phyloP scores from a whole-genome alignment of 345 rosid genomes.

The Fremontodendron californicum region DNA sequence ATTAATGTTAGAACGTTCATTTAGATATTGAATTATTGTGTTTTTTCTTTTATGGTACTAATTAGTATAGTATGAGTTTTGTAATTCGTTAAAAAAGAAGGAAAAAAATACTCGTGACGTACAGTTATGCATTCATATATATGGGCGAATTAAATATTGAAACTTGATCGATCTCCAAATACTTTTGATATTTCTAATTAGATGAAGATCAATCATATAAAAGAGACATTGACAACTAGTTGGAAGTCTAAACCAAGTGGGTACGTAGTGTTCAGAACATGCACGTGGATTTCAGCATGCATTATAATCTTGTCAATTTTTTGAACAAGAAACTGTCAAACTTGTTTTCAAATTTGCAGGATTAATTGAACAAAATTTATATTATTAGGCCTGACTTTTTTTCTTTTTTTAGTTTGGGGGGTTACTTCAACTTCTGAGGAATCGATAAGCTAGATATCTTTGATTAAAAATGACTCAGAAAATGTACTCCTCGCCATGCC shows the following conservation, averaged over 20 bases:
- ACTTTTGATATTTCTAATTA: not conserved
- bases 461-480: too few species aligned
- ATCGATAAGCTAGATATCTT: not conserved
- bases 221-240: not conserved
- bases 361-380: too few species aligned
- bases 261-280: slow-evolving; percentile 7
- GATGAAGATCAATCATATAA: not conserved
- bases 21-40: too few species aligned
- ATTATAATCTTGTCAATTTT: not conserved
- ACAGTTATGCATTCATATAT: too few species aligned
- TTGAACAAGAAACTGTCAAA: not conserved
- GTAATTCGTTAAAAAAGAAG: too few species aligned
- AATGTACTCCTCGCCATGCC: not conserved
- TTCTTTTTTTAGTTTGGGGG: not conserved
- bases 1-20: too few species aligned
- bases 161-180: not conserved
- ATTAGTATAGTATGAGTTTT: too few species aligned
- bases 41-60: too few species aligned
- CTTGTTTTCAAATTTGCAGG: not conserved
- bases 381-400: too few species aligned
- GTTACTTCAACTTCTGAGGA: not conserved
- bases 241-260: not conserved
- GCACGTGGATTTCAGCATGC: slow-evolving; percentile 13
- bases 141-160: too few species aligned
- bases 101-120: too few species aligned